These are phyloP conservation scores for Blastobotrys proliferans DNA, from an alignment of 1,139 yeast genomes.

Conservation along the genomic window DNA sequence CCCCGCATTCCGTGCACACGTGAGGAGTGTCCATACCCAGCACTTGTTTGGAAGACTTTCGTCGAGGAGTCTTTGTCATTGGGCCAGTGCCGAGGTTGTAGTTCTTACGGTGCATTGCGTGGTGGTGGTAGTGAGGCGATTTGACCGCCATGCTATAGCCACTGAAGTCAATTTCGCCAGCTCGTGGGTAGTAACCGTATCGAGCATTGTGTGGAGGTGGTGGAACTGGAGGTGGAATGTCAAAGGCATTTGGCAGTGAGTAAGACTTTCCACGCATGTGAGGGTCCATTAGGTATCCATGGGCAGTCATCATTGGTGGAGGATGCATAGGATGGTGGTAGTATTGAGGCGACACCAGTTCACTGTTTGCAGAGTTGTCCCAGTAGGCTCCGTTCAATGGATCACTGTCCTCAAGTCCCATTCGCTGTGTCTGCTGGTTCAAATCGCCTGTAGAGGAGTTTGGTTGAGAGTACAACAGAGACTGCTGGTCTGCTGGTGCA, in stretches of 20 bases:
- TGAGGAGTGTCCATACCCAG: slow-evolving; percentile 14
- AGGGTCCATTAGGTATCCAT: slow-evolving; percentile 15
- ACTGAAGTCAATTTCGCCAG: slow-evolving; percentile 21
- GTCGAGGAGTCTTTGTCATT: slow-evolving; percentile 15
- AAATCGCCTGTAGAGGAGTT: background rate
- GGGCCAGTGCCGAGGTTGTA: slow-evolving; percentile 10
- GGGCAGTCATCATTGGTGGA: slow-evolving; percentile 10
- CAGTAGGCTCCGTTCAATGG: slow-evolving; percentile 21
- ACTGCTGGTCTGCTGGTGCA: slow-evolving; percentile 3
- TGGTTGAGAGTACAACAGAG: too few relatives aligned
- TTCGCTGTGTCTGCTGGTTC: slow-evolving; percentile 5
- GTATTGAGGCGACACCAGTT: slow-evolving; percentile 24
- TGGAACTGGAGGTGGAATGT: slow-evolving; percentile 6
- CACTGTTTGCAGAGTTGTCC: slow-evolving; percentile 26
- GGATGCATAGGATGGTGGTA: slow-evolving; percentile 11
- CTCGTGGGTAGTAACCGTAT: slow-evolving; percentile 13
- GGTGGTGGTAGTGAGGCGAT: slow-evolving; percentile 3
- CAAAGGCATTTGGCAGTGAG: slow-evolving; percentile 24
- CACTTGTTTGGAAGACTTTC: slow-evolving; percentile 15
- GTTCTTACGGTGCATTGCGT: slow-evolving; percentile 9
- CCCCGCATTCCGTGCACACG: slow-evolving; percentile 47
- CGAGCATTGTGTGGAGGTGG: background rate
- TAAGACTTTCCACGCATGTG: slow-evolving; percentile 22
- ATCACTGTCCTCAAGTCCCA: slow-evolving; percentile 11
- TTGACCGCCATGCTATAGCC: slow-evolving; percentile 21